These are phyloP conservation scores for Clitopilus hobsonii DNA, from an alignment of 768 basidiomycete species.

Conservation along the genomic window DNA sequence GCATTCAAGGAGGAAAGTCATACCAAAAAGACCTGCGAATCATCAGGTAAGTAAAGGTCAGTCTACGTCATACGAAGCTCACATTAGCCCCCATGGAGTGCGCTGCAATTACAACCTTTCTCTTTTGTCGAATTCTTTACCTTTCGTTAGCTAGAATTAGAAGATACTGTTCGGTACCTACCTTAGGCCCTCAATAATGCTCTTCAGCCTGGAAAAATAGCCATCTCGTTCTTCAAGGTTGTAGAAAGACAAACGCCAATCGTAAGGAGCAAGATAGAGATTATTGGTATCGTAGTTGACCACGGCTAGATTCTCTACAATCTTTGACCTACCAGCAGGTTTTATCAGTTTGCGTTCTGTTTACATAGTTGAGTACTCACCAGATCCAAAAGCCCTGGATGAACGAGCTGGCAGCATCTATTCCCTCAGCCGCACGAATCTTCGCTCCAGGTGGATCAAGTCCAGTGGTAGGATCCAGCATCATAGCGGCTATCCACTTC, in stretches of 20 bases:
- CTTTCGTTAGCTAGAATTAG: background rate
- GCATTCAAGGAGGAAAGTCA: conserved; percentile 14
- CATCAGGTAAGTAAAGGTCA: background rate
- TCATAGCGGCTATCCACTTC: conserved; percentile 85
- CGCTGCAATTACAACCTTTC: conserved; percentile 79
- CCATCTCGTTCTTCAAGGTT: conserved; percentile 92
- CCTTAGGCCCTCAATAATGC: conserved; percentile 77
- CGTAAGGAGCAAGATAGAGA: conserved; percentile 78
- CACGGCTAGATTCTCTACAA: conserved; percentile 91
- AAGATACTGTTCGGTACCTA: conserved; percentile 23
- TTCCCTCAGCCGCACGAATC: conserved; percentile 88
- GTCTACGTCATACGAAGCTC: conserved; percentile 16
- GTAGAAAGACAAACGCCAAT: conserved; percentile 84
- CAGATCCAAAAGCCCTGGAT: conserved; percentile 95
- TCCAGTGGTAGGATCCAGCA: conserved; percentile 88
- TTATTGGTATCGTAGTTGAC: conserved; percentile 93
- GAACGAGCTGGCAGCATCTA: conserved; percentile 84
- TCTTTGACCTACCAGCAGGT: conserved; percentile 61
- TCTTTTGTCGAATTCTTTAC: conserved; percentile 57
- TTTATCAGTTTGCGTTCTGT: background rate
- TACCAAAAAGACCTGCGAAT: conserved; percentile 45
- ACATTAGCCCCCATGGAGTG: conserved; percentile 88
- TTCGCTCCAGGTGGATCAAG: conserved; percentile 84
- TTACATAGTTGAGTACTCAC: conserved; percentile 28
- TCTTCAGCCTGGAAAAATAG: conserved; percentile 82